These are phyloP conservation scores for Tylopilus cervinicoccineus DNA, from an alignment of 768 basidiomycete species.

Conservation along the genomic window DNA sequence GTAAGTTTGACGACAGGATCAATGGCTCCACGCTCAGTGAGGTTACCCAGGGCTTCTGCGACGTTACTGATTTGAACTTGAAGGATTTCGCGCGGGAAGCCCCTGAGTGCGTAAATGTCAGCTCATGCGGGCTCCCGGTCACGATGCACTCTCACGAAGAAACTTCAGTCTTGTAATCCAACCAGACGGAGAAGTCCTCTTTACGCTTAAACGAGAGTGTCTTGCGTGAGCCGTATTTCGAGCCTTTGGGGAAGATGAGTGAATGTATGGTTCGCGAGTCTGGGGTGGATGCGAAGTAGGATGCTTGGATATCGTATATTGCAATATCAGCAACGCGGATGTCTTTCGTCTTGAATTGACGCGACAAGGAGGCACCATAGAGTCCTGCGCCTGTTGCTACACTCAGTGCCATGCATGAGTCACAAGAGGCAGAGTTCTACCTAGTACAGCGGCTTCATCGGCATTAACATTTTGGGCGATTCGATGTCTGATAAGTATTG, in stretches of 20 bases:
- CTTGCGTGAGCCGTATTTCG: conserved; percentile 80
- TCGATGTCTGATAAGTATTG: conserved; percentile 49
- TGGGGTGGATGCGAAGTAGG: conserved; percentile 63
- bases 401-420: conserved; percentile 1
- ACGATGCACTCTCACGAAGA: conserved; percentile 47
- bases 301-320: conserved; percentile 72
- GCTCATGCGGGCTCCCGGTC: neutral
- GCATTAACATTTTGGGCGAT: conserved; percentile 95
- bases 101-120: conserved; percentile 37
- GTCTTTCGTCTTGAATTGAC: conserved; percentile 93
- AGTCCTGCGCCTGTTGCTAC: conserved; percentile 65
- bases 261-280: conserved; percentile 66
- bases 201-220: conserved; percentile 81
- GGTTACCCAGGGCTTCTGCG: conserved; percentile 70
- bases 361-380: conserved; percentile 82
- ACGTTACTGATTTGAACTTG: conserved; percentile 73
- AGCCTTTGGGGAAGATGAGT: conserved; percentile 70
- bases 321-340: conserved; percentile 78
- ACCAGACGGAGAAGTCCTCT: conserved; percentile 74
- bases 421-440: conserved; percentile 28
- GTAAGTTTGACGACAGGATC: conserved; percentile 89
- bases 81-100: conserved; percentile 69
- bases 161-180: conserved; percentile 68
- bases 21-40: conserved; percentile 75
- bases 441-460: conserved; percentile 93